phyloP scores from a whole-genome alignment of 148 eudicot genomes.

The Vaccinium darrowii region DNA sequence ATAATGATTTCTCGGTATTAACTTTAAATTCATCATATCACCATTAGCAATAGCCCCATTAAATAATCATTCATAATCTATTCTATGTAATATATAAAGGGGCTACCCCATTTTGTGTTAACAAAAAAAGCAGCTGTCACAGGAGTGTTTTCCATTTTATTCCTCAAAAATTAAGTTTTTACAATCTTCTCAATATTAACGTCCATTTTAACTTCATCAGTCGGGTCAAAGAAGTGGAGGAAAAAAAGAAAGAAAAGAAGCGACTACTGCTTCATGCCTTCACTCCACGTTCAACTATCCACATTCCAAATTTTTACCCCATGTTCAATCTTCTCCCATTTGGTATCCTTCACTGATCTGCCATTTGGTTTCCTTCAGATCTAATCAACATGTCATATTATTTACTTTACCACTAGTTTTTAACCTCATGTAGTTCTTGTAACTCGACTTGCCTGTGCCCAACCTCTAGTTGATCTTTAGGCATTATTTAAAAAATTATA shows the following conservation, averaged over 20 bases:
- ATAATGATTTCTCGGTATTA: not conserved
- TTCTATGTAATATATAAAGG: no score
- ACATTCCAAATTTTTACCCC: not conserved
- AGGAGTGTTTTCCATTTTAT: no score
- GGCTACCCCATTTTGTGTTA: no score
- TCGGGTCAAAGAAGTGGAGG: not conserved
- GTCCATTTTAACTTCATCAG: no score
- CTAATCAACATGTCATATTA: no score
- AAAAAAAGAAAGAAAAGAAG: no score
- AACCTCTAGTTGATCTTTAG: not conserved
- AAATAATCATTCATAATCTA: not conserved
- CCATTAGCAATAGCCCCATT: not conserved
- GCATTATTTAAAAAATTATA: no score
- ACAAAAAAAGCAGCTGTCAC: no score
- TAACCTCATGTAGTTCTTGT: not conserved
- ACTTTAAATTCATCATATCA: not conserved
- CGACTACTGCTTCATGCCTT: not conserved
- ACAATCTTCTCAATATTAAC: not conserved
- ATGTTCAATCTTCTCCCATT: not conserved
- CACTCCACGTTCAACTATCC: not conserved
- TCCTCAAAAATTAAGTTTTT: not conserved
- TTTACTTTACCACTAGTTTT: no score
- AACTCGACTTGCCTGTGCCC: not conserved
- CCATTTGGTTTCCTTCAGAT: no score
- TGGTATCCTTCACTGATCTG: not conserved